These are phyloP conservation scores for Colletotrichum eleusines DNA, from an alignment of 2,329 filamentous ascomycete species.

Conservation along the genomic window DNA sequence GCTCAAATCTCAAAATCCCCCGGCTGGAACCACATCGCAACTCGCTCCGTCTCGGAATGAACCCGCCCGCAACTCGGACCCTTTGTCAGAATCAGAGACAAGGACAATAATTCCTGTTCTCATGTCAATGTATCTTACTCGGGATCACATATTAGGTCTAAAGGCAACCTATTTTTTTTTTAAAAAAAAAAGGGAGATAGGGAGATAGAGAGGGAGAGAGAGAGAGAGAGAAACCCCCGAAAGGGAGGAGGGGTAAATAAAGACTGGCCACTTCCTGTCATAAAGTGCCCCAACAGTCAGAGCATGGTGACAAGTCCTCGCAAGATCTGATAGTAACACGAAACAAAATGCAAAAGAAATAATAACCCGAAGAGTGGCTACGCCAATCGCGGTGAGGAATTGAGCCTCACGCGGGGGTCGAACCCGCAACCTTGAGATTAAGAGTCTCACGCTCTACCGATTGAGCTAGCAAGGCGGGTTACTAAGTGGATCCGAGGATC, in stretches of 20 bases:
- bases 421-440: conserved; percentile 51
- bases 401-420: conserved; percentile 47
- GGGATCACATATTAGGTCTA: no score
- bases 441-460: conserved; percentile 82
- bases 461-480: conserved; percentile 67
- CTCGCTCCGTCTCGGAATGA: neutral
- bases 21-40: neutral
- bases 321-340: no score
- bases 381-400: conserved; percentile 39
- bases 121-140: no score
- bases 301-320: no score
- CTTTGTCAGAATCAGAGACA: neutral
- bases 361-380: conserved; percentile 13
- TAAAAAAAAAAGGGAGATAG: no score
- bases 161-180: no score
- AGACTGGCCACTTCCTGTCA: no score
- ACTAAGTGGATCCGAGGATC: neutral
- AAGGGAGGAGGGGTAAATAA: no score
- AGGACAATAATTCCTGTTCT: no score
- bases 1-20: conserved; percentile 36
- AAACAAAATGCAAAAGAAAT: neutral
- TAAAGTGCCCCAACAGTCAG: no score
- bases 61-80: neutral
- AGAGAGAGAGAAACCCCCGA: neutral
- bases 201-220: no score